These are phyloP conservation scores for Wickerhamomyces chambardii DNA, from an alignment of 805 yeast species.

Conservation along the genomic window DNA sequence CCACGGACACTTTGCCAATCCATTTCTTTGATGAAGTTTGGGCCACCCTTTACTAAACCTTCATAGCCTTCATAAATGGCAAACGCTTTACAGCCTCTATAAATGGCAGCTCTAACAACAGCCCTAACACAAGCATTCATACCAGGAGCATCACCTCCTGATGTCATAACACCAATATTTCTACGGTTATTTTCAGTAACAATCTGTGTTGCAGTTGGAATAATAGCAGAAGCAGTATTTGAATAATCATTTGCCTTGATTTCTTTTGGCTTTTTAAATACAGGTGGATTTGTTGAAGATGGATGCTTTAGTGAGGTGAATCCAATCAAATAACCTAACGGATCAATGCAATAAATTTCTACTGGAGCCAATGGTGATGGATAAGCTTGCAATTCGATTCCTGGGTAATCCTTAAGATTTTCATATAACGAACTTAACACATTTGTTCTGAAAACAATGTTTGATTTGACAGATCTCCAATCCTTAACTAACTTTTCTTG, in stretches of 20 bases:
- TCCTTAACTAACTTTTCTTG: slow-evolving; percentile 25
- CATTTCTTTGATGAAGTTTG: slow-evolving; percentile 61
- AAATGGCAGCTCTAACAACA: slow-evolving; percentile 87
- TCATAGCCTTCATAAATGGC: slow-evolving; percentile 94
- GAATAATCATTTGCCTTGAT: background rate
- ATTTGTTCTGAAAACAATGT: slow-evolving; percentile 25
- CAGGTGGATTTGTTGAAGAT: slow-evolving; percentile 37
- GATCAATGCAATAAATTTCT: slow-evolving; percentile 74
- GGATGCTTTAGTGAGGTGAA: slow-evolving; percentile 60
- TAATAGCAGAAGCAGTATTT: slow-evolving; percentile 4
- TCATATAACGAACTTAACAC: slow-evolving; percentile 17
- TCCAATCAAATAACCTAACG: slow-evolving; percentile 76
- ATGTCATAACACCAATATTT: slow-evolving; percentile 91
- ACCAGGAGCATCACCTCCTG: slow-evolving; percentile 99
- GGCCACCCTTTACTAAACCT: slow-evolving; percentile 86
- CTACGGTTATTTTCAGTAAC: slow-evolving; percentile 16
- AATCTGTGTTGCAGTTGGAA: slow-evolving; percentile 9
- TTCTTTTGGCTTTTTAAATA: slow-evolving; percentile 2
- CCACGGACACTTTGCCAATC: slow-evolving; percentile 95
- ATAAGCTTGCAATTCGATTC: slow-evolving; percentile 39
- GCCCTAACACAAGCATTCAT: slow-evolving; percentile 97
- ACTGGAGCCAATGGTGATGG: slow-evolving; percentile 72
- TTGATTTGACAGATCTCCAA: slow-evolving; percentile 40
- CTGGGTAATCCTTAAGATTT: slow-evolving; percentile 17
- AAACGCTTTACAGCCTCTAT: slow-evolving; percentile 79